A percentile compares a stretch with the other conserved stretches of the same genome.
phyloP scores from a whole-genome alignment of 805 yeast genomes.

The Nematodospora valgi region DNA sequence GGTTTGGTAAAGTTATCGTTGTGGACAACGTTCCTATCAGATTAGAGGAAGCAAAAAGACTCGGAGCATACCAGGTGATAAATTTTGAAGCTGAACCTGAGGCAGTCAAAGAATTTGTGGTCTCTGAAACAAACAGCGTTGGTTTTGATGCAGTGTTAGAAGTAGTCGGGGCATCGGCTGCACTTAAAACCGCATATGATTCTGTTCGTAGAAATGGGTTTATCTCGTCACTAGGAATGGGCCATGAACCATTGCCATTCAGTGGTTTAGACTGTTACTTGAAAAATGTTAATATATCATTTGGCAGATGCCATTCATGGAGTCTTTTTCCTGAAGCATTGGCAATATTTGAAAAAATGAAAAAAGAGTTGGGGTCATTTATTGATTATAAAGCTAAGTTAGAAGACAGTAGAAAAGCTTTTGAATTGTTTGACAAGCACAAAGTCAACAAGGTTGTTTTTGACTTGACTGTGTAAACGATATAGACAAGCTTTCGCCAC shows the following conservation, averaged over 20 bases:
- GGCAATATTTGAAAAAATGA: constrained; percentile 42
- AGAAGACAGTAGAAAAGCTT: constrained; percentile 44
- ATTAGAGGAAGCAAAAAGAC: constrained; percentile 37
- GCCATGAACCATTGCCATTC: constrained; percentile 55
- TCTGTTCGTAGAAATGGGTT: constrained; percentile 56
- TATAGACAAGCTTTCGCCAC: no score
- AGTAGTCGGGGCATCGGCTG: constrained; percentile 54
- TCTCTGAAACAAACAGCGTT: constrained; percentile 37
- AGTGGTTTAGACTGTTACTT: constrained; percentile 54
- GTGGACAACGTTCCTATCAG: constrained; percentile 50
- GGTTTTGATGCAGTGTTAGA: constrained; percentile 64
- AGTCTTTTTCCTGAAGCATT: constrained; percentile 53
- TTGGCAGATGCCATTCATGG: constrained; percentile 64
- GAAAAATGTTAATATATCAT: constrained; percentile 54
- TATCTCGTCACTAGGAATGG: constrained; percentile 58
- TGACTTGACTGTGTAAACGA: constrained; percentile 13
- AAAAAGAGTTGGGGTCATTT: constrained; percentile 46
- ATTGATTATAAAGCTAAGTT: constrained; percentile 47
- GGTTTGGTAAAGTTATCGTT: constrained; percentile 43
- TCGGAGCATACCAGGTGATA: constrained; percentile 50
- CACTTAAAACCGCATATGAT: constrained; percentile 50
- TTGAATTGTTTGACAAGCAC: constrained; percentile 50
- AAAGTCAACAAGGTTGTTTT: constrained; percentile 56
- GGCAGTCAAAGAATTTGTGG: constrained; percentile 23
- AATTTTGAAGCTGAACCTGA: constrained; percentile 38